phyloP scores from a whole-genome alignment of 805 yeast genomes.

The Dipodascopsis uninucleata region DNA sequence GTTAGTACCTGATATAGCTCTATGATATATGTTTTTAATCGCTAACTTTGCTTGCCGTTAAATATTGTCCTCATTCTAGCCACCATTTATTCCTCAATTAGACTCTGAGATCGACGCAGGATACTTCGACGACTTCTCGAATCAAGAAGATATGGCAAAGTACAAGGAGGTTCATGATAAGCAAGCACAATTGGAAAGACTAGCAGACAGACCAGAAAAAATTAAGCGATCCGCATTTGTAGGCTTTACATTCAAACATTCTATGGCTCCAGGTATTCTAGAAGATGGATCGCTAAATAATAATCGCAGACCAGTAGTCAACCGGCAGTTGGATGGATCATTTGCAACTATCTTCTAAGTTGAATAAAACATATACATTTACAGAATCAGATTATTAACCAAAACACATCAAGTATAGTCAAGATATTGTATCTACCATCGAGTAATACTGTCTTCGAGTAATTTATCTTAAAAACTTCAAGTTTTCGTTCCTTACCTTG shows the following conservation, averaged over 20 bases:
- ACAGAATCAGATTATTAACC: background rate
- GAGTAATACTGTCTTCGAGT: too few relatives aligned
- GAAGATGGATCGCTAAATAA: slow-evolving; percentile 15
- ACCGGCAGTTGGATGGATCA: slow-evolving; percentile 11
- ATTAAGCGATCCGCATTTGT: slow-evolving; percentile 68
- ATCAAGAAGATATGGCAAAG: slow-evolving; percentile 95
- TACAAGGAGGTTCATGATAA: slow-evolving; percentile 96
- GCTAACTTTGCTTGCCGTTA: background rate
- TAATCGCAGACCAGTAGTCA: background rate
- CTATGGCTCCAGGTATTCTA: slow-evolving; percentile 33
- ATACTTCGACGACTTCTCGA: slow-evolving; percentile 94
- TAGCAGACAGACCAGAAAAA: slow-evolving; percentile 59
- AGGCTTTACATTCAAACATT: slow-evolving; percentile 95
- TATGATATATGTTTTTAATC: background rate
- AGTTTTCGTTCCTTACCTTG: too few relatives aligned
- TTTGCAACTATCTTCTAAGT: slow-evolving; percentile 21
- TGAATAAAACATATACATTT: background rate
- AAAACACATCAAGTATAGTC: too few relatives aligned
- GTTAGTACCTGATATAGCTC: slow-evolving; percentile 4
- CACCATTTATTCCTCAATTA: slow-evolving; percentile 95
- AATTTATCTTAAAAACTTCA: too few relatives aligned
- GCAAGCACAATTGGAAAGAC: slow-evolving; percentile 74
- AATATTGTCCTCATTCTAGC: slow-evolving; percentile 42
- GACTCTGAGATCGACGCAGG: slow-evolving; percentile 99
- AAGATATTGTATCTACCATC: too few relatives aligned